Evolutionary conservation across 441 rosid species (phyloP).

Genomic region (Adansonia grandidieri): DNA sequence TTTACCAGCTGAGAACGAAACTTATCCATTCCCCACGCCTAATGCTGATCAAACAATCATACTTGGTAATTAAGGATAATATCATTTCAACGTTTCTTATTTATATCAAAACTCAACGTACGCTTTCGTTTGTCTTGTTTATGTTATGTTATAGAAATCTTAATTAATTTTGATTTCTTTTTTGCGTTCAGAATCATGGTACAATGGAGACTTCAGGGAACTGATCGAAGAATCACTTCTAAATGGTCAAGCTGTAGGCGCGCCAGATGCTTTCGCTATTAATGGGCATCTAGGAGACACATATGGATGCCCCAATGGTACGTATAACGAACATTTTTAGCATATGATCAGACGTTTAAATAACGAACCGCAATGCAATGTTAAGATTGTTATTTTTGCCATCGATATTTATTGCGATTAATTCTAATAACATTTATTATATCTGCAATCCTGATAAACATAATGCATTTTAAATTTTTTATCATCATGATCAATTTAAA

Average conservation of each 20-base stretch:
- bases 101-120: too few species aligned
- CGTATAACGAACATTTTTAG: background rate
- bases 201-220: constrained; percentile 24
- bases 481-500: too few species aligned
- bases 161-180: too few species aligned
- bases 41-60: constrained; percentile 37
- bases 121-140: too few species aligned
- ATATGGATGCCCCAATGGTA: constrained; percentile 38
- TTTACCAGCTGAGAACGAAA: constrained; percentile 37
- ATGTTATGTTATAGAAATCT: background rate
- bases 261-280: constrained; percentile 44
- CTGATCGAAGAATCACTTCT: constrained; percentile 26
- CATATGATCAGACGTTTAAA: too few species aligned
- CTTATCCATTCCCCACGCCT: constrained; percentile 54
- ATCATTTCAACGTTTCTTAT: background rate
- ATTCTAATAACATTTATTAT: too few species aligned
- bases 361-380: too few species aligned
- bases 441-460: too few species aligned
- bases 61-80: constrained; percentile 4
- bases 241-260: constrained; percentile 21
- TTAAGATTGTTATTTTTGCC: too few species aligned
- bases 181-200: constrained; percentile 42
- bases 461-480: too few species aligned
- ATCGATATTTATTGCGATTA: too few species aligned
- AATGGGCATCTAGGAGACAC: constrained; percentile 54